phyloP scores from a whole-genome alignment of 2,329 filamentous ascomycete species.

The Colletotrichum caudatum region DNA sequence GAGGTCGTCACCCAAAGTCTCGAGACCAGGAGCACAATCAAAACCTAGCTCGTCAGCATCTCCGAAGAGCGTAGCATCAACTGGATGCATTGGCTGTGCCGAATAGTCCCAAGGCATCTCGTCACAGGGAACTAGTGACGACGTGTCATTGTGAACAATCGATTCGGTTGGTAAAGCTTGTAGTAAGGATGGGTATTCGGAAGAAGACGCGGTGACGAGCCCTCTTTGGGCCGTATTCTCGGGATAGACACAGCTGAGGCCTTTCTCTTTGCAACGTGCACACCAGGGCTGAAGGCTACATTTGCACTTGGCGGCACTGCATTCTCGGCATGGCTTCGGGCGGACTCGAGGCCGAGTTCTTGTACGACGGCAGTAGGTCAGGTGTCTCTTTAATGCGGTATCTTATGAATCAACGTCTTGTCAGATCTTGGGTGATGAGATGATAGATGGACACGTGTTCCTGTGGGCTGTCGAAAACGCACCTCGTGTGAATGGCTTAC shows the following conservation, averaged over 20 bases:
- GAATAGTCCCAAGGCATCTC: neutral
- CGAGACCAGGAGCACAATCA: neutral
- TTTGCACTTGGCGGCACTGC: constrained; percentile 35
- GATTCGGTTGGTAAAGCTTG: neutral
- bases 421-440: neutral
- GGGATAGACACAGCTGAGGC: constrained; percentile 28
- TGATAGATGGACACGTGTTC: neutral
- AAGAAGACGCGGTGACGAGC: neutral
- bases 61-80: neutral
- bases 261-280: constrained; percentile 31
- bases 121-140: neutral
- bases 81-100: neutral
- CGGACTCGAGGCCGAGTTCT: constrained; percentile 19
- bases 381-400: constrained; percentile 19
- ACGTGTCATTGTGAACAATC: neutral
- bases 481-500: constrained; percentile 35
- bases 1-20: neutral
- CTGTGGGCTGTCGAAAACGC: neutral
- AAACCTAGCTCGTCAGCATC: too few relatives aligned
- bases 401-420: neutral
- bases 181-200: too few relatives aligned
- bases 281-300: constrained; percentile 30
- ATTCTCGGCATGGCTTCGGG: constrained; percentile 33
- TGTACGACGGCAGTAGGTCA: constrained; percentile 27
- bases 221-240: neutral